These are phyloP conservation scores for Colletotrichum orbiculare DNA, from an alignment of 2,329 filamentous ascomycete genomes.

Conservation along the genomic window DNA sequence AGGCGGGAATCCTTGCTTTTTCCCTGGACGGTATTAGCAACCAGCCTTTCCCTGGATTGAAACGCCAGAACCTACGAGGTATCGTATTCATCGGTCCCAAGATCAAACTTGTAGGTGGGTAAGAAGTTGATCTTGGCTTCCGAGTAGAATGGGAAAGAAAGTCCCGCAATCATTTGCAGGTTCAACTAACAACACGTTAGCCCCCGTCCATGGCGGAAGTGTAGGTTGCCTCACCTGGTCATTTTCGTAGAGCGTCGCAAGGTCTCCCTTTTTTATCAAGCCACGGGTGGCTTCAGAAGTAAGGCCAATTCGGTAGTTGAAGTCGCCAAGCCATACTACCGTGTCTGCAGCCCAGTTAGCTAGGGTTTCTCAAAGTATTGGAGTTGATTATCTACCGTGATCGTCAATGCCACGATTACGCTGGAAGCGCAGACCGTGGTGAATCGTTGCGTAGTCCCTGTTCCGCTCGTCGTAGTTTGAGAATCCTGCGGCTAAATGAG, in stretches of 20 bases:
- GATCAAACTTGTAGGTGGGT: constrained; percentile 96
- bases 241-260: constrained; percentile 87
- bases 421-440: constrained; percentile 88
- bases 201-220: not conserved
- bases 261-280: constrained; percentile 76
- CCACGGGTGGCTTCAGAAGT: constrained; percentile 80
- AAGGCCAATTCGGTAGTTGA: constrained; percentile 96
- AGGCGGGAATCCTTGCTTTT: constrained; percentile 93
- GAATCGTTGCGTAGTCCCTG: constrained; percentile 90
- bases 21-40: constrained; percentile 67
- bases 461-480: constrained; percentile 97
- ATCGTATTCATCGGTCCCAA: constrained; percentile 90
- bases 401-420: constrained; percentile 91
- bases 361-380: not conserved
- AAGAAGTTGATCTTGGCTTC: constrained; percentile 89
- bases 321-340: constrained; percentile 96
- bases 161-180: constrained; percentile 93
- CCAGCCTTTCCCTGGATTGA: too few relatives aligned
- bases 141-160: constrained; percentile 91
- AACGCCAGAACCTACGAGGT: constrained; percentile 72
- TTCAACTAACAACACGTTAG: constrained; percentile 70
- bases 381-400: constrained; percentile 67
- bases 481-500: constrained; percentile 95
- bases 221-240: constrained; percentile 73
- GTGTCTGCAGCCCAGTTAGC: constrained; percentile 58